Base-by-base conservation (phyloP, 441 rosid genomes). In the Codiaeum variegatum region DNA sequence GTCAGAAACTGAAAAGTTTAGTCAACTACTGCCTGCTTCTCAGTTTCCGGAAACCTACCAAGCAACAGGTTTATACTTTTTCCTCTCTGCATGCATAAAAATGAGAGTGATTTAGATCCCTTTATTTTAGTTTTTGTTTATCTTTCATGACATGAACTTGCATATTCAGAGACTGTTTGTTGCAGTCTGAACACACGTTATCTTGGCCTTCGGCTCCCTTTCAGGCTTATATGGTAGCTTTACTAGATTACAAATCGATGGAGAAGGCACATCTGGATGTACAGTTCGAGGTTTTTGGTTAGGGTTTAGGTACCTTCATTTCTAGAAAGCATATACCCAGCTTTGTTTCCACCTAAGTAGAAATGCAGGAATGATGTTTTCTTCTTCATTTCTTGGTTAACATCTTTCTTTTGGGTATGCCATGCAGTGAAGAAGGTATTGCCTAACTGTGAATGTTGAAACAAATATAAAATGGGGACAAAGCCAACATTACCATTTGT, bases 1-100 rank as follows among this genome's bases (percentile, higher is more conserved):
- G 97, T 89, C 98, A 91, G 90, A 95, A 95, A 77, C 70, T 93
- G 83, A 95, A 91, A 83, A 92, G 97, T 83, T 93, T 95, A 70
- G 83, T 90, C 72, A 95, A 90, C 81, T 88, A 93, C 81, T 95
- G 98, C 80, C 76, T 89, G 79, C 83, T 83, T 77, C 91, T 93
- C 84, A 91, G 76, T 80, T 95, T 79, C 73, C 85, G 98, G 77
- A 95, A 91, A 80, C 99, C 99, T 77, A 93, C 98, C 5, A 95
- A 95, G 74, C 99, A 94, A 69, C 98, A 94, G 98, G 98, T 94
- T 69, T 61, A 62, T 49, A 51, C 18, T 44, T 36, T 64, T 62
- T 31, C 60, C 38, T 1, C 38, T 78, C 2, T 52, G 18, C 67
- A 51, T 44, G 12, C 64, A 80, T 49, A 28, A 32, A 60, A 9